Conservation (phyloP, 495 filamentous ascomycete species). For the Lasiosphaeria hispida region DNA sequence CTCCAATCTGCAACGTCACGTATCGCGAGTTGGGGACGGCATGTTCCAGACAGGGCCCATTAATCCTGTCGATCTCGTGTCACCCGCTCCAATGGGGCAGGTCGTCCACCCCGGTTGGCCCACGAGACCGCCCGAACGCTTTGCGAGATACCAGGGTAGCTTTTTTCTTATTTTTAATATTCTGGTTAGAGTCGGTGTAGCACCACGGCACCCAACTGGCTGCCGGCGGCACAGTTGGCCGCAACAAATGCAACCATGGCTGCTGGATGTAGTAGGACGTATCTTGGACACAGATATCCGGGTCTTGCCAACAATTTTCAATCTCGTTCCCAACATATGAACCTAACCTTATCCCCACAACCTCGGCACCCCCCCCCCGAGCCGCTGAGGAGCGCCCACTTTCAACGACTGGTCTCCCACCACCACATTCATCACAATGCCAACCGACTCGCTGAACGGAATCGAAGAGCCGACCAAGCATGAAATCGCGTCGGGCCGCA, state of each 20-base stretch:
- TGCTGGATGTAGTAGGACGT: too few species aligned
- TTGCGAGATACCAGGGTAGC: too few species aligned
- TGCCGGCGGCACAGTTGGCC: neutral
- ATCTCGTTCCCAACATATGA: too few species aligned
- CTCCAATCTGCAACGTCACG: neutral
- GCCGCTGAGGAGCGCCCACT: too few species aligned
- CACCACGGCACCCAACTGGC: neutral
- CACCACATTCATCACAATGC: too few species aligned
- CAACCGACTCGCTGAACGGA: neutral
- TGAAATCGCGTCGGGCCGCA: neutral
- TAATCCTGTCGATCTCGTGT: neutral
- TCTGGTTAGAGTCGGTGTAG: neutral
- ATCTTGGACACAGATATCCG: too few species aligned
- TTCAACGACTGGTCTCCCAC: too few species aligned
- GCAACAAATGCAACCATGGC: neutral
- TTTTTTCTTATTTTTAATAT: neutral
- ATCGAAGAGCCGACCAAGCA: neutral
- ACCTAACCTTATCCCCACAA: too few species aligned
- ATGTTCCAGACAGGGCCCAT: too few species aligned
- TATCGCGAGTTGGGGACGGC: too few species aligned
- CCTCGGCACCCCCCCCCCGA: too few species aligned
- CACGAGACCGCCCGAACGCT: neutral
- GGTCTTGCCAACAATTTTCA: too few species aligned
- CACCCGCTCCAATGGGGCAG: neutral
- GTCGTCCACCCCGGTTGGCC: neutral